Evolutionary conservation across 108 stramenopile genomes (phyloP), one percentile per base, ranked within the genome.

Genomic region (Seminavis robusta): DNA sequence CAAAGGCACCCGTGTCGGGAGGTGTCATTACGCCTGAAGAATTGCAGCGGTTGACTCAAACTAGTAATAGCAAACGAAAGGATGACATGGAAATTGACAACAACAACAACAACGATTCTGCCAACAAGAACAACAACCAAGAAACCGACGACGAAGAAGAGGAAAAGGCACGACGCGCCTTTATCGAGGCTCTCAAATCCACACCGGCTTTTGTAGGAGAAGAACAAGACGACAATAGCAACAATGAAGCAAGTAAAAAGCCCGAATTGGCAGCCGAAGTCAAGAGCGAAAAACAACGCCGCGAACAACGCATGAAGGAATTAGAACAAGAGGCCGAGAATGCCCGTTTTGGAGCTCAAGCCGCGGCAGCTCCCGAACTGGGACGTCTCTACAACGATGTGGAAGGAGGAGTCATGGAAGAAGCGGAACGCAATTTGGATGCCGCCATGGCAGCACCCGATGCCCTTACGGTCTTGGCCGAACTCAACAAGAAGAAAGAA

Each of bases 401-500:
- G 16, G 89, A 83, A 32, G 86, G 73, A 5, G 94, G 93, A 27
- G 71, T 97, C 25, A 90, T 96, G 91, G 97, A 97, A 59, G 97
- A 97, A 57, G 86, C 88, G 4, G 94, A 97, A 65, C 80, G 92
- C 19, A 81, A 76, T 29, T 59, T 88, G 39, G 77, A 81, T 38
- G 87, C 86, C 47, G 70, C 82, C 30, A 84, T 73, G 52, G 74
- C 73, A 13, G 80, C 88, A 7, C 80, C 84, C 5, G 93, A 94
- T 71, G 96, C 97, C 9, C 64, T 98, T 19, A 85, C 94, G 67
- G 90, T 96, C 0, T 62, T 95, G 38, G 88, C 86, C 0, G 90
- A 95, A 69, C 71, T 88, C 50, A 85, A 89, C 52, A 93, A 95
- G 58, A 94, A 92, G 67, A 98, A 98, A 63, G 96, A 95, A 59